A percentile compares a stretch with the other conserved stretches of the same genome.
phyloP scores from a whole-genome alignment of 208 protist genomes.

The Kentomonas sorsogonicus region DNA sequence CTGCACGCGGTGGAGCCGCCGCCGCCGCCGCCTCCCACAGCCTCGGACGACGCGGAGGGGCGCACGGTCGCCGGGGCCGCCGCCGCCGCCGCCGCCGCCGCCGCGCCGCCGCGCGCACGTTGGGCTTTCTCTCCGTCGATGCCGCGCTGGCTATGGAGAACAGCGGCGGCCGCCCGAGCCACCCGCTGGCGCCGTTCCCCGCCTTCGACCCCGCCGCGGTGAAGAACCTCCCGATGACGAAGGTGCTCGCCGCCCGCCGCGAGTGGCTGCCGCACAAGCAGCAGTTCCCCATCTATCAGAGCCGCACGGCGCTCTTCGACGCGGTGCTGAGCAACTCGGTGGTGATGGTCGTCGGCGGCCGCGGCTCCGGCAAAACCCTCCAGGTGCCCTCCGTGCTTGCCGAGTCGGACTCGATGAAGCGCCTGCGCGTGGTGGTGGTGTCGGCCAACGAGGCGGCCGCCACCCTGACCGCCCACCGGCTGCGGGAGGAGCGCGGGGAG shows the following conservation, averaged over 20 bases:
- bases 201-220: slow-evolving; percentile 40
- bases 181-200: slow-evolving; percentile 61
- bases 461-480: slow-evolving; percentile 43
- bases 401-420: slow-evolving; percentile 84
- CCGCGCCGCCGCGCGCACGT: not conserved
- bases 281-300: slow-evolving; percentile 69
- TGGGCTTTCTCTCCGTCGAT: not conserved
- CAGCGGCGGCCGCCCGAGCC: not conserved
- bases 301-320: slow-evolving; percentile 61
- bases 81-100: not conserved
- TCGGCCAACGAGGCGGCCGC: slow-evolving; percentile 54
- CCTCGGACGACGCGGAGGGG: too few relatives aligned
- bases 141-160: not conserved
- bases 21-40: not conserved
- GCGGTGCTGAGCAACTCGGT: slow-evolving; percentile 53
- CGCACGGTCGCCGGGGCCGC: not conserved
- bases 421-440: slow-evolving; percentile 62
- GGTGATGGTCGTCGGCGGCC: slow-evolving; percentile 50
- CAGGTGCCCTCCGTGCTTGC: slow-evolving; percentile 75
- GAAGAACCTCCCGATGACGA: slow-evolving; percentile 58
- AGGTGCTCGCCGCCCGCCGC: slow-evolving; percentile 59
- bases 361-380: slow-evolving; percentile 59
- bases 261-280: slow-evolving; percentile 87
- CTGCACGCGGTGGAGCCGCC: slow-evolving; percentile 11
- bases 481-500: slow-evolving; percentile 86